These are phyloP conservation scores for Boletus mariae DNA, from an alignment of 1,284 basidiomycete genomes.

Conservation along the genomic window DNA sequence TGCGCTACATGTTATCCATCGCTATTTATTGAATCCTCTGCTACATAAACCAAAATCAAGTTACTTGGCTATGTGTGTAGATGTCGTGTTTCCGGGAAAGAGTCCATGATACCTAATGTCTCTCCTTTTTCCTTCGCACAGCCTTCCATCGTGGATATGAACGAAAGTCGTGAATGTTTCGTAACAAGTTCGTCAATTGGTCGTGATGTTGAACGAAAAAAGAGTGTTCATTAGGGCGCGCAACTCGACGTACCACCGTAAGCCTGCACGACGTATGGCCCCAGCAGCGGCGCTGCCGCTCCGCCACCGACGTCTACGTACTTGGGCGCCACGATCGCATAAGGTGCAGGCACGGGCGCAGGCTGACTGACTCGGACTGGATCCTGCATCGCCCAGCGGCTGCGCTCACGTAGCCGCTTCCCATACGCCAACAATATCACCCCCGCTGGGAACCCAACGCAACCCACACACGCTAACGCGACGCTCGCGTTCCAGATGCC, in stretches of 20 bases:
- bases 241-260: constrained; percentile 18
- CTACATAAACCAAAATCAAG: too few species aligned
- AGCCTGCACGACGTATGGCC: background rate
- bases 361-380: background rate
- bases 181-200: background rate
- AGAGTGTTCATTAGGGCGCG: constrained; percentile 2
- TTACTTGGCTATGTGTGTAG: too few species aligned
- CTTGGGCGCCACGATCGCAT: background rate
- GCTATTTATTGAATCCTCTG: too few species aligned
- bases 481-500: constrained; percentile 21
- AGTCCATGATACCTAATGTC: too few species aligned
- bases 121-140: too few species aligned
- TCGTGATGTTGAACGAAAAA: background rate
- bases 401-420: constrained; percentile 19
- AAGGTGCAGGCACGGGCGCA: background rate
- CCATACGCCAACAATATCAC: constrained; percentile 23
- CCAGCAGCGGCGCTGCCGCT: constrained; percentile 17
- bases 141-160: too few species aligned
- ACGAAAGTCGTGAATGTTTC: background rate
- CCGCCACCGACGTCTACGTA: background rate
- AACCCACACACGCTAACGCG: constrained; percentile 22
- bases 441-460: constrained; percentile 20
- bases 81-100: too few species aligned
- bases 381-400: constrained; percentile 28
- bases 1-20: too few species aligned